phyloP scores from a whole-genome alignment of 2,329 filamentous ascomycete genomes.

The Botrytis sinoallii region DNA sequence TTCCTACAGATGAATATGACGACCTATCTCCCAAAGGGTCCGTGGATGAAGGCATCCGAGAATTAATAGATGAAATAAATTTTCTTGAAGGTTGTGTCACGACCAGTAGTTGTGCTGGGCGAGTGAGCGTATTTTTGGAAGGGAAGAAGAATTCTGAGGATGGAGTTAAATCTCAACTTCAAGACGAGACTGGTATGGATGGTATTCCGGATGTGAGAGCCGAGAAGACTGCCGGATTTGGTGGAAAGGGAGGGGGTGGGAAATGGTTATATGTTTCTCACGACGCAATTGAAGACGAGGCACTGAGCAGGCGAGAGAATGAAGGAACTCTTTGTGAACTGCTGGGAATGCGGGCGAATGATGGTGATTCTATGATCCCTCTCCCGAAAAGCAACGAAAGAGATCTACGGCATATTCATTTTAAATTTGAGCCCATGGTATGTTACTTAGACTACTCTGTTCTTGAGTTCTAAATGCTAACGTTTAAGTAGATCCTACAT shows the following conservation, averaged over 20 bases:
- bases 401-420: constrained; percentile 62
- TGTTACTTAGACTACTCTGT: constrained; percentile 33
- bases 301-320: constrained; percentile 25
- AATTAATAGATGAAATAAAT: constrained; percentile 79
- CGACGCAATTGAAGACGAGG: constrained; percentile 54
- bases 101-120: constrained; percentile 87
- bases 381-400: background rate
- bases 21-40: constrained; percentile 88
- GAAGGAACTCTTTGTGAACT: constrained; percentile 31
- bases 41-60: constrained; percentile 74
- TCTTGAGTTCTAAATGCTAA: background rate
- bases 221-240: constrained; percentile 48
- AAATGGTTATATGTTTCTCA: constrained; percentile 88
- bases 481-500: constrained; percentile 70
- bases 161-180: constrained; percentile 17
- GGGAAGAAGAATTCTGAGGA: constrained; percentile 50
- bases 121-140: constrained; percentile 85
- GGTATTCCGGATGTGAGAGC: constrained; percentile 21
- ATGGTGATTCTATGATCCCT: constrained; percentile 13
- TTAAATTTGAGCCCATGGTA: constrained; percentile 96
- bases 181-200: constrained; percentile 24
- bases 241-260: constrained; percentile 82
- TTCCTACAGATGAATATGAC: constrained; percentile 68
- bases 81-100: constrained; percentile 72
- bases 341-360: constrained; percentile 44